Conservation (phyloP, 129 eudicot species). For the Ambrosia trifida region DNA sequence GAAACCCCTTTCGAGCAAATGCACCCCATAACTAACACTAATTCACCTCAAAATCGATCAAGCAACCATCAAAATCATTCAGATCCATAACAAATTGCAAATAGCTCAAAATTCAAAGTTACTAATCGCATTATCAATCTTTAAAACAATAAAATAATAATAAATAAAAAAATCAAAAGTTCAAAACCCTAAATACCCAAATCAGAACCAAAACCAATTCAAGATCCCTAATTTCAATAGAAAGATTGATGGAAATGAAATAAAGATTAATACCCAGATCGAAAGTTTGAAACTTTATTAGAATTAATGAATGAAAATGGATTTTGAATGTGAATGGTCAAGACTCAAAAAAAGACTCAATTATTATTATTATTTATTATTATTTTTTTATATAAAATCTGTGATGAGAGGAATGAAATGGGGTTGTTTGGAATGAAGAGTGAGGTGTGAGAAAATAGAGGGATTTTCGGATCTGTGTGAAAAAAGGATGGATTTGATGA, state of each 20-base stretch:
- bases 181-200: slow-evolving; percentile 34
- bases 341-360: slow-evolving; percentile 16
- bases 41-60: slow-evolving; percentile 15
- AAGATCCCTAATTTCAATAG: slow-evolving; percentile 44
- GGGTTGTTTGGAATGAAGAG: slow-evolving; percentile 8
- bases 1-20: slow-evolving; percentile 77
- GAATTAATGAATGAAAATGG: slow-evolving; percentile 25
- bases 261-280: slow-evolving; percentile 28
- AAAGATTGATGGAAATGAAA: slow-evolving; percentile 16
- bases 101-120: slow-evolving; percentile 1
- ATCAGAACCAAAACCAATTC: slow-evolving; percentile 25
- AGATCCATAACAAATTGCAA: background rate
- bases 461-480: slow-evolving; percentile 59
- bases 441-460: slow-evolving; percentile 19
- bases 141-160: background rate
- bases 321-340: slow-evolving; percentile 26
- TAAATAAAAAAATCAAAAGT: no score
- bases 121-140: slow-evolving; percentile 27
- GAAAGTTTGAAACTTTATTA: slow-evolving; percentile 10
- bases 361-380: background rate
- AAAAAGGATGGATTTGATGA: slow-evolving; percentile 27
- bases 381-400: slow-evolving; percentile 3
- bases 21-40: slow-evolving; percentile 61
- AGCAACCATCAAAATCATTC: background rate
- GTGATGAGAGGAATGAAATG: slow-evolving; percentile 18